Evolutionary conservation across 148 eudicot species (phyloP), one percentile per base, ranked within the genome.

Genomic region (Vaccinium myrtillus): DNA sequence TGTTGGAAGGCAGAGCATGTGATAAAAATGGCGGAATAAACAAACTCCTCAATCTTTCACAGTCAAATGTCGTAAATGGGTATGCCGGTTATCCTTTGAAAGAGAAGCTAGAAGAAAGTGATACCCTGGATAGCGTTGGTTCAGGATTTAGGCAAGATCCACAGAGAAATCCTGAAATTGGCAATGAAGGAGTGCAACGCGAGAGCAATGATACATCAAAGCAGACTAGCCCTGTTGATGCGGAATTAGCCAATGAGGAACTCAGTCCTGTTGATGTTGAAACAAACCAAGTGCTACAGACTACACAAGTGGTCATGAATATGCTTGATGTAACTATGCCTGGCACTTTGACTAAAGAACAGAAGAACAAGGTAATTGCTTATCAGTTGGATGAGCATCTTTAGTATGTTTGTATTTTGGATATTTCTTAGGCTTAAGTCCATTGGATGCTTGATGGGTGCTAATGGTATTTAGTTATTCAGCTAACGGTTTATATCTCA

Each of bases 261-360:
- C 82, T 49, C 39, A 65, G 81, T 63, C 87, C 88, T 81, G 85
- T n/a, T 78, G 93, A 89, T 77, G 71, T 51, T 89, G 98, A 93
- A 87, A 87, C 84, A 75, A 95, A 94, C 75, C 91, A 96, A 83
- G 92, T 91, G 69, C 90, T 93, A 69, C 98, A 90, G 86, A 88
- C 98, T 59, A 90, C 98, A 71, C 82, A 90, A 88, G 91, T 97
- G 78, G 96, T 95, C 75, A 91, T 97, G 91, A 95, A 97, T 75
- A 93, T 97, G 96, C 98, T 97, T 88, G 98, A 97, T 87, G 91
- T 90, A 82, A 90, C 96, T 30, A 93, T 95, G 93, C 99, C 99
- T 32, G 95, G 90, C 49, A 88, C 96, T 58, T 88, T 97, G 76
- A 86, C 91, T 80, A 98, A 94, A 86, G 96, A 92, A 87, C 92